phyloP scores from a whole-genome alignment of 2,329 filamentous ascomycete genomes.

The Fusarium goolgardi region DNA sequence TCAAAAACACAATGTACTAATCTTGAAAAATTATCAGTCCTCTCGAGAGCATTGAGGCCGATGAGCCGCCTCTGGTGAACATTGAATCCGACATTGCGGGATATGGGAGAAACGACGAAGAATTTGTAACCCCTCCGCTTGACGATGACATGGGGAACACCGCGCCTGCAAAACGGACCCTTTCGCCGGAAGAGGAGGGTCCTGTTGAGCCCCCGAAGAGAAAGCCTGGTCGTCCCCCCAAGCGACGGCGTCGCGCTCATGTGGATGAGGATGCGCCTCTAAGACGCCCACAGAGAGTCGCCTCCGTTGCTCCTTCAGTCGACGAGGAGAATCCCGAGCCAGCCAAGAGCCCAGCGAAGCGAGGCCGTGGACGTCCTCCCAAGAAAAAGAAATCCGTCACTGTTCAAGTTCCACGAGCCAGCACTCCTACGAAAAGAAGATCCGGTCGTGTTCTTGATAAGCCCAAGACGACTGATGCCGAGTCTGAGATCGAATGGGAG shows the following conservation, averaged over 20 bases:
- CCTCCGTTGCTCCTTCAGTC: neutral
- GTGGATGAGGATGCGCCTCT: neutral
- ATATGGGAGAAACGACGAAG: conserved; percentile 19
- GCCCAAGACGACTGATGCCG: conserved; percentile 27
- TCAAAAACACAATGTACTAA: neutral
- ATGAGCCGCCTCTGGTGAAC: neutral
- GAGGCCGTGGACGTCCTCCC: conserved; percentile 27
- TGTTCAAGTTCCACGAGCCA: neutral
- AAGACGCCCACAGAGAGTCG: conserved; percentile 34
- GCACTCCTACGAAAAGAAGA: neutral
- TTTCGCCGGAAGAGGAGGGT: conserved; percentile 2
- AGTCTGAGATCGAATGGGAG: conserved; percentile 54
- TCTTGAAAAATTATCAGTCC: conserved; percentile 2
- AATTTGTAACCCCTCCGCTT: neutral
- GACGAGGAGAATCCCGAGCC: neutral
- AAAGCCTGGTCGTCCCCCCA: conserved; percentile 4
- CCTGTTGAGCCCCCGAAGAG: neutral
- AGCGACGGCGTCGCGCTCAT: conserved; percentile 20
- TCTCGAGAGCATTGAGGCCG: conserved; percentile 25
- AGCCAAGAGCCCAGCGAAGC: conserved; percentile 3
- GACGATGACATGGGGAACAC: neutral
- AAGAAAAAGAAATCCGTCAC: conserved; percentile 18
- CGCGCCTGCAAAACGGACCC: conserved; percentile 4
- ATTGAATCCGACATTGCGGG: conserved; percentile 23
- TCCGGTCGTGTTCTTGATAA: conserved; percentile 14